A percentile compares a stretch with the other conserved stretches of the same genome.
Evolutionary conservation across 2,329 filamentous ascomycete species (phyloP).

Genomic region (Ceratocystis harringtonii): DNA sequence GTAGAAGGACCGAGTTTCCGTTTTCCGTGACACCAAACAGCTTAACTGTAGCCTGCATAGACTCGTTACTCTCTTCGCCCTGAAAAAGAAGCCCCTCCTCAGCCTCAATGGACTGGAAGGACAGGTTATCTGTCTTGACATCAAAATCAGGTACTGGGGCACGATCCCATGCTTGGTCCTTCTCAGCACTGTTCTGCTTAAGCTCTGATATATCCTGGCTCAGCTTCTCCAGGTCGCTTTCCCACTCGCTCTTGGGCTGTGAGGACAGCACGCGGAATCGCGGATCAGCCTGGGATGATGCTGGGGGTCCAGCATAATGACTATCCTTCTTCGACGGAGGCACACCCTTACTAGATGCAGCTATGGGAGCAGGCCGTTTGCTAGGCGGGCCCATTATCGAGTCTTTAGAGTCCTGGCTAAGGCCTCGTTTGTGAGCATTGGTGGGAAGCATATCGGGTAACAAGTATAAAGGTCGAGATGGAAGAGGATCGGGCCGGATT

Average conservation of each 20-base stretch:
- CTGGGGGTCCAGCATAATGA: neutral
- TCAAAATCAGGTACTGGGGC: slow-evolving; percentile 38
- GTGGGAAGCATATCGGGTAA: slow-evolving; percentile 32
- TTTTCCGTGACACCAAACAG: slow-evolving; percentile 76
- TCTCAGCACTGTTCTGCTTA: slow-evolving; percentile 78
- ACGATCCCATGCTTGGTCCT: slow-evolving; percentile 79
- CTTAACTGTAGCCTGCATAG: slow-evolving; percentile 54
- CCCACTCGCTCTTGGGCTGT: slow-evolving; percentile 80
- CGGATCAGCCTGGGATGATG: slow-evolving; percentile 35
- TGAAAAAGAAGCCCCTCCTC: slow-evolving; percentile 76
- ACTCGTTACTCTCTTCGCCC: slow-evolving; percentile 27
- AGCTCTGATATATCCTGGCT: slow-evolving; percentile 80
- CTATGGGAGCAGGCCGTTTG: neutral
- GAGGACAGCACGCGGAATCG: slow-evolving; percentile 54
- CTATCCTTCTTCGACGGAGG: neutral
- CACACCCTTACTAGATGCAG: neutral
- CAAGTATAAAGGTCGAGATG: neutral
- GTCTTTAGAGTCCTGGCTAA: slow-evolving; percentile 49
- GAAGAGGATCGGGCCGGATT: neutral
- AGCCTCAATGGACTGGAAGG: slow-evolving; percentile 89
- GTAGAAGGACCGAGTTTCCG: slow-evolving; percentile 84
- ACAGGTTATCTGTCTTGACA: slow-evolving; percentile 51
- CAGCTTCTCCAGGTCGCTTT: slow-evolving; percentile 87
- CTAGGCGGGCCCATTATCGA: neutral
- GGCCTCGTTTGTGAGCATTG: slow-evolving; percentile 53